Evolutionary conservation across 495 filamentous ascomycete genomes (phyloP).

Genomic region (Penicillium mononematosum): DNA sequence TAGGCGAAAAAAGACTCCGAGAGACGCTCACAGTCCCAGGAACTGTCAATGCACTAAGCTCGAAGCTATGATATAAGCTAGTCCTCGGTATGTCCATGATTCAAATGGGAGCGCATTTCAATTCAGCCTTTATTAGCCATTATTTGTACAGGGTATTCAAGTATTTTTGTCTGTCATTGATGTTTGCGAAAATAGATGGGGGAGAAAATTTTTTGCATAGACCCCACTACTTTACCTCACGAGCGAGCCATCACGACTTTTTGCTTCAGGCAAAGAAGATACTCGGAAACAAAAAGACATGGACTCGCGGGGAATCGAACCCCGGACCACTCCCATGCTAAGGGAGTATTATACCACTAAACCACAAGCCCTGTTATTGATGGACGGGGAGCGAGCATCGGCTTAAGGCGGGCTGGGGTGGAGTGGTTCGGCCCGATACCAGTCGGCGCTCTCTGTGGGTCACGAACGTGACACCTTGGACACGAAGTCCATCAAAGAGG

Average conservation of each 20-base stretch:
- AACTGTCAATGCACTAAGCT: slow-evolving; percentile 16
- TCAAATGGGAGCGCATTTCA: neutral
- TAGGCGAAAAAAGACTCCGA: slow-evolving; percentile 24
- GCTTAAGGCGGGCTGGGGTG: slow-evolving; percentile 8
- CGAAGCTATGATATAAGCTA: slow-evolving; percentile 17
- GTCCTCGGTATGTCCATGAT: neutral
- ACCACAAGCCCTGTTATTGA: slow-evolving; percentile 26
- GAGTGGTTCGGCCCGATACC: slow-evolving; percentile 9
- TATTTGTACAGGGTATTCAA: slow-evolving; percentile 9
- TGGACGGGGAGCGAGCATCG: slow-evolving; percentile 3
- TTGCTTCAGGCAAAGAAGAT: neutral
- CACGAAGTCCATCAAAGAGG: slow-evolving; percentile 38
- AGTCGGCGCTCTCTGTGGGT: slow-evolving; percentile 1
- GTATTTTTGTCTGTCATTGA: neutral
- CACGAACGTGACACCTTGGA: slow-evolving; percentile 9
- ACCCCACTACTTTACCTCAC: slow-evolving; percentile 1
- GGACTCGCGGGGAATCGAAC: slow-evolving; percentile 48
- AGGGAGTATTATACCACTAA: slow-evolving; percentile 36
- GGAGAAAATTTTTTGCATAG: neutral
- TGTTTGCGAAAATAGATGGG: neutral
- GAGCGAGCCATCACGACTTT: neutral
- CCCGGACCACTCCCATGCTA: slow-evolving; percentile 49
- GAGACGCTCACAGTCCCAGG: slow-evolving; percentile 18
- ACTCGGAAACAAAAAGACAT: slow-evolving; percentile 6
- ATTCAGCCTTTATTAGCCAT: neutral